Base-by-base conservation (phyloP, 73 alveolate species). In the Paramecium pentaurelia region DNA sequence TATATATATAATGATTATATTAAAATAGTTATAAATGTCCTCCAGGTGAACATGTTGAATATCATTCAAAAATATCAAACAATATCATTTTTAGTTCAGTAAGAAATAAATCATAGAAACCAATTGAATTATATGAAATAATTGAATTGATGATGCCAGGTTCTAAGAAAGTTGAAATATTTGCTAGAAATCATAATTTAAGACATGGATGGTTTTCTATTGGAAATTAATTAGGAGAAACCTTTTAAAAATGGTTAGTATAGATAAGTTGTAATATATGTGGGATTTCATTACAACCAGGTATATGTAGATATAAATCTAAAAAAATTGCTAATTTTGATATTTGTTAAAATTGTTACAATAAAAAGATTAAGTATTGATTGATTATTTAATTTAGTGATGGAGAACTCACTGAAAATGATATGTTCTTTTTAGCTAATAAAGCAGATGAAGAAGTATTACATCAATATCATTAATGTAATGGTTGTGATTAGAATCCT, bases 391-490 rank as follows among this genome's bases (percentile, higher is more conserved):
- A 32, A n/a, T 10, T 30, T 64, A 34, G 71, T n/a, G 64, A 84
- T 28, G 97, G 94, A 59, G 94, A 89, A 2, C 54, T 60, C 58
- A 71, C 92, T 6, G 93, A 64, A 47, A 93, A 95, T n/a, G 93
- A 88, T 14, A 93, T 80, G 86, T 96, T 86, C 60, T 58, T 71
- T 14, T 73, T 96, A 20, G 94, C 96, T 45, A 96, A 96, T 71
- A 93, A 93, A 30, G 95, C 94, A 25, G 94, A 88, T 80, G 98
- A 96, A 42, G 96, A 94, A 60, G 95, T 95, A 4, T 71, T 96
- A n/a, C 99, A 97, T 83, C 94, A 97, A 60, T 97, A 92, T 86
- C 98, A 96, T 87, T 18, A 94, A 71, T 97, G 99, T 77, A 96
- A 97, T 80, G 89, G 92, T 6, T 97, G 99, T 88, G 94, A 93